phyloP scores from a whole-genome alignment of 1,284 basidiomycete species.

The Ceratobasidium sp. region DNA sequence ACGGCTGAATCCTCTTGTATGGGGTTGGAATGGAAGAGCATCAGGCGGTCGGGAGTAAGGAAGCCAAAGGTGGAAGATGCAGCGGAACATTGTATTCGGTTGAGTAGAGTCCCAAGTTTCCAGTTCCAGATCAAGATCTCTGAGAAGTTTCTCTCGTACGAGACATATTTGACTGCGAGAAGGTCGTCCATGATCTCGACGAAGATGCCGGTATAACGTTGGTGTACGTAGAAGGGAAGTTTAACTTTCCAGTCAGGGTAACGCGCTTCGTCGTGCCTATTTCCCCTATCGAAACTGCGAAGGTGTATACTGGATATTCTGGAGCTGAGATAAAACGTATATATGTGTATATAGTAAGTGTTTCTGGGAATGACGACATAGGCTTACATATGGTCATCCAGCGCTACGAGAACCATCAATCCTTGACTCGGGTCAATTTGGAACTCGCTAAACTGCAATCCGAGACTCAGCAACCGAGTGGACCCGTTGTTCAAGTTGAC shows the following conservation, averaged over 20 bases:
- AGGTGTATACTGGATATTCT: constrained; percentile 22
- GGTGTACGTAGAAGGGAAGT: constrained; percentile 24
- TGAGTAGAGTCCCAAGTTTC: constrained; percentile 18
- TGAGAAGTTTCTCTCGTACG: constrained; percentile 29
- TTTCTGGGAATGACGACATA: neutral
- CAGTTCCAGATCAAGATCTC: constrained; percentile 42
- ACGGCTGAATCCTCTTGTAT: neutral
- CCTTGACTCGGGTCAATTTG: constrained; percentile 38
- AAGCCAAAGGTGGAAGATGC: constrained; percentile 38
- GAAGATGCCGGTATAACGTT: constrained; percentile 31
- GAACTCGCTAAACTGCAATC: constrained; percentile 37
- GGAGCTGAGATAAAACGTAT: constrained; percentile 2
- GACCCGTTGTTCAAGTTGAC: constrained; percentile 1
- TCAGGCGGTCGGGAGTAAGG: constrained; percentile 10
- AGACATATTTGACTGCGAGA: constrained; percentile 33
- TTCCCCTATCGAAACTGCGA: neutral
- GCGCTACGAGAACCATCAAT: constrained; percentile 21
- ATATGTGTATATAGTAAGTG: neutral
- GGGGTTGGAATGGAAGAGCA: constrained; percentile 5
- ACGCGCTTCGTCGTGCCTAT: constrained; percentile 1
- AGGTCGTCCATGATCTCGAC: constrained; percentile 37
- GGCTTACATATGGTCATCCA: constrained; percentile 16
- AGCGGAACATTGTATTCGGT: constrained; percentile 19
- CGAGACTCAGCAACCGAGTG: constrained; percentile 4
- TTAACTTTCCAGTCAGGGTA: constrained; percentile 38